Percentiles rank a stretch among this genome's conserved stretches.
Conservation (phyloP, 345 rosid genomes). For the Melaleuca quinquenervia region DNA sequence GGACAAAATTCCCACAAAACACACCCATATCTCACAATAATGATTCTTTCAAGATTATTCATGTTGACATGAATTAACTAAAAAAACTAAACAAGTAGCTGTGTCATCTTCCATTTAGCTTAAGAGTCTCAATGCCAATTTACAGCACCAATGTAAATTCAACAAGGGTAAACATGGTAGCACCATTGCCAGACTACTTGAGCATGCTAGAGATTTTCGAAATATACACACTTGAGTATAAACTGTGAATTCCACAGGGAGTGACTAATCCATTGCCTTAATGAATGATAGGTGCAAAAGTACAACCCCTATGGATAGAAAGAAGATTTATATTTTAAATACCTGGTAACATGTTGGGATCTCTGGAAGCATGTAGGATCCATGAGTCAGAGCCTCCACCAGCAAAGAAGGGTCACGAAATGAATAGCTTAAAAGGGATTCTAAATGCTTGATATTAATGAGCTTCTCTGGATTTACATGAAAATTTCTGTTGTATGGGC, state of each 20-base stretch:
- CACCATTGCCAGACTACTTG: not conserved
- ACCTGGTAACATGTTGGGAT: conserved; percentile 94
- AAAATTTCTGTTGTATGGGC: conserved; percentile 19
- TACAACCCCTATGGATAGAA: not conserved
- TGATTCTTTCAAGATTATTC: not conserved
- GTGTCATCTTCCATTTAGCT: not conserved
- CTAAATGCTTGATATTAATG: conserved; percentile 33
- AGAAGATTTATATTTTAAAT: not conserved
- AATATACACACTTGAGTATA: not conserved
- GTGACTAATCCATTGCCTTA: not conserved
- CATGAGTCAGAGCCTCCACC: conserved; percentile 91
- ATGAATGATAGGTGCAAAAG: not conserved
- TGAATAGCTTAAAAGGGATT: conserved; percentile 44
- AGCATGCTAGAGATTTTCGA: not conserved
- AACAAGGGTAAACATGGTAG: not conserved
- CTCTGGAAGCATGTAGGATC: conserved; percentile 85
- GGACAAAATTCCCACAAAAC: not conserved
- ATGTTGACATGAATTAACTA: too few relatives aligned
- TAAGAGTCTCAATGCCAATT: not conserved
- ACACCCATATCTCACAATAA: not conserved
- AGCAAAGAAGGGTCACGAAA: conserved; percentile 56
- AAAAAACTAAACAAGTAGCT: not conserved
- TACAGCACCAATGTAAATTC: not conserved
- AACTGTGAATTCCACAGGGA: not conserved
- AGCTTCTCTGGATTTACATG: conserved; percentile 20